Evolutionary conservation across 768 basidiomycete species (phyloP).

Genomic region (Boletus edulis): DNA sequence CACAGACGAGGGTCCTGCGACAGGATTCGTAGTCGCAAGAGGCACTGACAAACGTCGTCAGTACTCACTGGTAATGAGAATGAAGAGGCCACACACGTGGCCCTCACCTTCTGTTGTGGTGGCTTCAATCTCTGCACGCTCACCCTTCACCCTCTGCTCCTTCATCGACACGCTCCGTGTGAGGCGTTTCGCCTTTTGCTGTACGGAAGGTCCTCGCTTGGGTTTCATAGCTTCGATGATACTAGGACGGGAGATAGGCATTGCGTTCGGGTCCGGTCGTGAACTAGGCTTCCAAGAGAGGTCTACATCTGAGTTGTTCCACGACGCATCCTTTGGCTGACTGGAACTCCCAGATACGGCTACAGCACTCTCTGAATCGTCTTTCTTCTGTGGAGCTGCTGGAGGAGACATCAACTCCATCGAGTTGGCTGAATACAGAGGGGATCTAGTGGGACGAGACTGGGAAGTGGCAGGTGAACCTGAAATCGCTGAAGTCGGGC

Average conservation of each 20-base stretch:
- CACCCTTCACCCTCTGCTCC: slow-evolving; percentile 9
- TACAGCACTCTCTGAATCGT: background rate
- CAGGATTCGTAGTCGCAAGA: background rate
- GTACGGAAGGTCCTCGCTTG: slow-evolving; percentile 13
- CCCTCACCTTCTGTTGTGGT: slow-evolving; percentile 2
- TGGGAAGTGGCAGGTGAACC: background rate
- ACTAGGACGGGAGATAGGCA: background rate
- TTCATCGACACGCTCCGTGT: slow-evolving; percentile 31
- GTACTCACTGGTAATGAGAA: background rate
- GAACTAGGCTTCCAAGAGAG: background rate
- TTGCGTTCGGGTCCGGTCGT: background rate
- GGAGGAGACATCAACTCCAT: slow-evolving; percentile 2
- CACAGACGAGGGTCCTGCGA: background rate
- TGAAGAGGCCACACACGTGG: background rate
- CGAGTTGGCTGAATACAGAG: background rate
- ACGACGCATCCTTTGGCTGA: background rate
- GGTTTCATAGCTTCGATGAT: slow-evolving; percentile 14
- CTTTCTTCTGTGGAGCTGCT: background rate
- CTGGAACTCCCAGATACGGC: background rate
- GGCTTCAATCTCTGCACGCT: background rate
- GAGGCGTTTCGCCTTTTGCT: slow-evolving; percentile 16
- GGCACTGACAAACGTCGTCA: slow-evolving; percentile 4
- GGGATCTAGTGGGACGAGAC: background rate
- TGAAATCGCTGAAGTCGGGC: background rate
- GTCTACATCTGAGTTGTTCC: background rate